These are phyloP conservation scores for Zostera marina DNA, from an alignment of 116 monocot species.

Conservation along the genomic window DNA sequence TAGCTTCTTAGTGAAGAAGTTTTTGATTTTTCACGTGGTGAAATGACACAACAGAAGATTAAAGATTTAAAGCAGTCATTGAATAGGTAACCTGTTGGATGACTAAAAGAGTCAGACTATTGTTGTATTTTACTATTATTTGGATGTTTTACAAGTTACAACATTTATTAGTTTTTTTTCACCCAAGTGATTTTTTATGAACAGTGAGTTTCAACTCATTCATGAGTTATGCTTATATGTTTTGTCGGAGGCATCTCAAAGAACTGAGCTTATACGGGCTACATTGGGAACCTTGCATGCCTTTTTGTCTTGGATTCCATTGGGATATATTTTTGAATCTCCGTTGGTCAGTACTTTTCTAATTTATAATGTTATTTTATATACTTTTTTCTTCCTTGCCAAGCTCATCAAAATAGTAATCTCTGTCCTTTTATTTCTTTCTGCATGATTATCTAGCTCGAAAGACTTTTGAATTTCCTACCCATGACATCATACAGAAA, in stretches of 20 bases:
- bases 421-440: neutral
- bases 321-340: slow-evolving; percentile 95
- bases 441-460: slow-evolving; percentile 38
- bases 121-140: no score
- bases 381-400: neutral
- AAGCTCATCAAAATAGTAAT: neutral
- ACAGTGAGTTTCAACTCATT: slow-evolving; percentile 97
- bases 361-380: neutral
- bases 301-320: slow-evolving; percentile 92
- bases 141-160: neutral
- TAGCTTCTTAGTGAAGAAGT: slow-evolving; percentile 99
- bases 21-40: slow-evolving; percentile 98
- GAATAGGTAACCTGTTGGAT: slow-evolving; percentile 39
- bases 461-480: slow-evolving; percentile 78
- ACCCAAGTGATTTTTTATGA: neutral
- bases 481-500: slow-evolving; percentile 80
- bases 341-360: slow-evolving; percentile 38
- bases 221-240: slow-evolving; percentile 97
- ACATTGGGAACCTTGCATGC: slow-evolving; percentile 94
- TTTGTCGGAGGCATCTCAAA: slow-evolving; percentile 79
- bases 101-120: neutral
- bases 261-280: slow-evolving; percentile 84
- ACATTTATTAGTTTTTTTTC: neutral
- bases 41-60: slow-evolving; percentile 94
- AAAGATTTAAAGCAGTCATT: slow-evolving; percentile 91